Base-by-base conservation (phyloP, 2,329 filamentous ascomycete genomes). In the Pezicula radicicola region DNA sequence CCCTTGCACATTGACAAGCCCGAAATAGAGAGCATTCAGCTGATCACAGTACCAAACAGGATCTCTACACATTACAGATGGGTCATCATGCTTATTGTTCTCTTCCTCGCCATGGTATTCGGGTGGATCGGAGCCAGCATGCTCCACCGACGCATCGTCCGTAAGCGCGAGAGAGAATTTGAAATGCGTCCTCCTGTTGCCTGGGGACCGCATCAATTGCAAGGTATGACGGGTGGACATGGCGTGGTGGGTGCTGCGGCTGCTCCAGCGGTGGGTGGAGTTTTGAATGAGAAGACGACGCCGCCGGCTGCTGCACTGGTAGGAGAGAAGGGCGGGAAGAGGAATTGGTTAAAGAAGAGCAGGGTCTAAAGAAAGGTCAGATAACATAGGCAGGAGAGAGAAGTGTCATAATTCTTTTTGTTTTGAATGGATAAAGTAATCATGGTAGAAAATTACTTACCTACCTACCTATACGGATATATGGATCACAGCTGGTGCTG, bases 71-170 rank as follows among this genome's bases (percentile, higher is more conserved):
- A 93, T 68, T 90, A 82, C 75, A 79, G 84, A 73, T 96, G 89
- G 89, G 81, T 95, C 43, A 77, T 93, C 56, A 90, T 94, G 78
- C 76, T 94, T 49, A 84, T 91, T 58, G 74, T 93, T 55, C 77
- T 95, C 27, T 78, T 86, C 41, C 74, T 93, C 54, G 85, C 76
- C 49, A 88, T 95, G 55, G 72, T 78, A 13, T 75, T 76, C 52
- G 80, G 90, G 62, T 88, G 86, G 76, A 71, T 87, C 37, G 76
- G 81, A 16, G 87, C 85, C 37, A 82, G 85, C 63, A 80, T 87
- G 68, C 83, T 89, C 72, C 87, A 89, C 59, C 83, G 84, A 52
- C 85, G 87, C 59, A 87, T 92, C 69, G 75, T 90, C 57, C 83
- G 83, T 57, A 88, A 84, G 71, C 84, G 78, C 70, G 85, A 88